These are phyloP conservation scores for Suillus fuscotomentosus DNA, from an alignment of 768 basidiomycete species.

Conservation along the genomic window DNA sequence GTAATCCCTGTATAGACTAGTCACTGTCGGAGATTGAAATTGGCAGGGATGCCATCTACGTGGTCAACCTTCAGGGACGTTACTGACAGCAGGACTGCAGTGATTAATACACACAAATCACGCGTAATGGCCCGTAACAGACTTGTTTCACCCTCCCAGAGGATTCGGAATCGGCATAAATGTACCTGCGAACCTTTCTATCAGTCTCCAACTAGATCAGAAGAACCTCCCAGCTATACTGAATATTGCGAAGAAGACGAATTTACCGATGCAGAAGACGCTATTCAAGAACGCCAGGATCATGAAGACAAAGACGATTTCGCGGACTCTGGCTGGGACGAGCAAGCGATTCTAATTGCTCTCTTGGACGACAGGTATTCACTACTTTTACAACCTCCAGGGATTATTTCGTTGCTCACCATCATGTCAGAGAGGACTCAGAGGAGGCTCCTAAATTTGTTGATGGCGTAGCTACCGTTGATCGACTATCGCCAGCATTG, in stretches of 20 bases:
- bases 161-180: not conserved
- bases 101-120: not conserved
- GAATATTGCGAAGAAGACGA: conserved; percentile 1
- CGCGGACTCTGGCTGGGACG: conserved; percentile 20
- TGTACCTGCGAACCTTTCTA: not conserved
- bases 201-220: not conserved
- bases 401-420: not conserved
- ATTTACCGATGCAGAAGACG: not conserved
- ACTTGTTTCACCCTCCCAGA: not conserved
- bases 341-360: conserved; percentile 25
- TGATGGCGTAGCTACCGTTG: conserved; percentile 45
- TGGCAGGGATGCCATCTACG: too few species aligned
- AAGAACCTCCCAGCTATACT: not conserved
- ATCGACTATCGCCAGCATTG: conserved; percentile 43
- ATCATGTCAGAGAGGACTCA: conserved; percentile 34
- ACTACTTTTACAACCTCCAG: not conserved
- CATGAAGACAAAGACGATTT: conserved; percentile 6
- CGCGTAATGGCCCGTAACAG: not conserved
- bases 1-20: too few species aligned
- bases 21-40: too few species aligned
- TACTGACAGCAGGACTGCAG: not conserved
- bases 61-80: conserved; percentile 1
- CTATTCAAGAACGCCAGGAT: not conserved
- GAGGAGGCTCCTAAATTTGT: conserved; percentile 36
- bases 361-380: conserved; percentile 21